Base-by-base conservation (phyloP, 2,329 filamentous ascomycete genomes). In the Tolypocladium tropicale region DNA sequence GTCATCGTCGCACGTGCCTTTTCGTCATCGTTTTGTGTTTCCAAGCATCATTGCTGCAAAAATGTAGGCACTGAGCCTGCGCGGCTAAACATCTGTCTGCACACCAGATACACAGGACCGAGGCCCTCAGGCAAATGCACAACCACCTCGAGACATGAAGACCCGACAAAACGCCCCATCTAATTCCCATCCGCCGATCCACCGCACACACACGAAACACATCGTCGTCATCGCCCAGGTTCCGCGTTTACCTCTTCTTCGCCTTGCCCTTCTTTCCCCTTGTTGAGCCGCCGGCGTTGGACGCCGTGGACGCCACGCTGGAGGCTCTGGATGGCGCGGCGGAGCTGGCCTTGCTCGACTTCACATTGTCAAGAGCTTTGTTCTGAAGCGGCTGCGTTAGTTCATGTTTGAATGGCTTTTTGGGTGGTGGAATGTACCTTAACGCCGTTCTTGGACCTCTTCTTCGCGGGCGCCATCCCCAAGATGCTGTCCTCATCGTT, bases 351-450 rank as follows among this genome's bases (percentile, higher is more conserved):
- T 92, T 94, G 73, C 83, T 89, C 57, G 79, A 84, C 54, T 96
- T 96, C 67, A 96, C 84, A 51, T 86, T 89, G 64, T 96, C 94
- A 52, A 96, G 82, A 54, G 90, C 85, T 76, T 97, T 97, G 73
- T 96, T 96, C 92, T 97, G 68, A 61, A 33, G 51, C 32, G 48
- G 16, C 23, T 4, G 14, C 4, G 49, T 54, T 53, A 30, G 52
- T 57, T 9, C 56, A 48, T 54, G 53, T 25, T n/a, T 21, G 23
- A n/a, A 18, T 7, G 14, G 23, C 2, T 14, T 18, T 10, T 6
- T 23, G 23, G 28, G 16, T 6, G 4, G 14, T 9, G 4, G 1
- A n/a, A 55, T 59, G 37, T 78, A 94, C 90, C 83, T 95, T 95
- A 59, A 91, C 87, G 54, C 86, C 86, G 64, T 89, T 90, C 80